Percentiles rank a stretch among this genome's conserved stretches.
Evolutionary conservation across 768 basidiomycete species (phyloP).

Genomic region (Paxillus ammoniavirescens): DNA sequence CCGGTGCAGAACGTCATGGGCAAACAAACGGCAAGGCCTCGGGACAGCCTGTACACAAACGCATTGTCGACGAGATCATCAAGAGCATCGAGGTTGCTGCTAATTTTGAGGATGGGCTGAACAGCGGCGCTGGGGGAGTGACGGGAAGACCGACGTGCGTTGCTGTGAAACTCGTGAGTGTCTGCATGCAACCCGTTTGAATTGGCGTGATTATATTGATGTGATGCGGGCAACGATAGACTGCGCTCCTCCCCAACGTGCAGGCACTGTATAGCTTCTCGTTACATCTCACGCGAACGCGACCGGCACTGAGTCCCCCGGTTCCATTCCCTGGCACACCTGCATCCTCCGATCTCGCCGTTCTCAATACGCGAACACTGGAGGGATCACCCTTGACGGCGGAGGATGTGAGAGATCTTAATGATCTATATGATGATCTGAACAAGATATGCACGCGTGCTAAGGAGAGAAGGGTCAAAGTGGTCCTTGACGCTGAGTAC

Average conservation of each 20-base stretch:
- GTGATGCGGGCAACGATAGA: constrained; percentile 37
- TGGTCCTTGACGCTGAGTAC: constrained; percentile 87
- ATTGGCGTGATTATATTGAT: background rate
- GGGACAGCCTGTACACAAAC: constrained; percentile 47
- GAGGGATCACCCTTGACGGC: constrained; percentile 37
- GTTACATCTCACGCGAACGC: constrained; percentile 47
- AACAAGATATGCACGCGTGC: constrained; percentile 64
- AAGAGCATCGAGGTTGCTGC: constrained; percentile 76
- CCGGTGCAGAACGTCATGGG: constrained; percentile 18
- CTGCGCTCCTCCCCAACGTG: constrained; percentile 68
- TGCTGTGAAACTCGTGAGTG: constrained; percentile 75
- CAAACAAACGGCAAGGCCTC: too few relatives aligned
- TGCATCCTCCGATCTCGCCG: constrained; percentile 54
- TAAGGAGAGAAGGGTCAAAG: constrained; percentile 55
- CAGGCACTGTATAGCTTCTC: constrained; percentile 63
- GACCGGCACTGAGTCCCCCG: constrained; percentile 28
- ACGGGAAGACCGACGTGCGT: constrained; percentile 70
- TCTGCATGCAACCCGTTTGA: background rate
- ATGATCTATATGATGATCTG: constrained; percentile 61
- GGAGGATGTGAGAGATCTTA: constrained; percentile 60
- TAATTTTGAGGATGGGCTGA: constrained; percentile 64
- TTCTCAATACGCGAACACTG: constrained; percentile 35
- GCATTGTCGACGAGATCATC: constrained; percentile 73
- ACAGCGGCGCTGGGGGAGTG: constrained; percentile 12
- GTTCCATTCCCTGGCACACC: constrained; percentile 76